Percentiles rank a stretch among this genome's conserved stretches.
Conservation (phyloP, 208 protist species). For the Trypanosoma avium region DNA sequence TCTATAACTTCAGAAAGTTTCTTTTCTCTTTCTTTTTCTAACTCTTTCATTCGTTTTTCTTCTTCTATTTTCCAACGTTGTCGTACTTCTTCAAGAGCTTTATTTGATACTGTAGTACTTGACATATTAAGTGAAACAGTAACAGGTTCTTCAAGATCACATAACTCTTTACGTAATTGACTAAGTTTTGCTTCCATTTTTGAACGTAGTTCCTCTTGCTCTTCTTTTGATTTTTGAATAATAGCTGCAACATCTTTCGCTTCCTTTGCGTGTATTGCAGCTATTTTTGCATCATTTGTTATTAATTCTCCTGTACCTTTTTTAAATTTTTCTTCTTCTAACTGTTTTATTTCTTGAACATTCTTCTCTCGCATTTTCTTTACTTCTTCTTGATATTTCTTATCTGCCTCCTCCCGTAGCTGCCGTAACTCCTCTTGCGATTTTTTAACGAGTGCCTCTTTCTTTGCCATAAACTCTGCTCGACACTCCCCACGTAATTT, state of each 20-base stretch:
- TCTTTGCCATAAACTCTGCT: constrained; percentile 16
- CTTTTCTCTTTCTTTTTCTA: constrained; percentile 21
- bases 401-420: constrained; percentile 23
- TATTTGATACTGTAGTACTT: neutral
- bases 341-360: neutral
- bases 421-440: constrained; percentile 11
- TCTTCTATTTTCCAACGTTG: constrained; percentile 19
- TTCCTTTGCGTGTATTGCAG: constrained; percentile 13
- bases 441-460: constrained; percentile 21
- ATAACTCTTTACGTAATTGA: constrained; percentile 28
- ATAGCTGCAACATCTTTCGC: constrained; percentile 19
- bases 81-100: constrained; percentile 9
- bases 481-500: constrained; percentile 4
- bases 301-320: neutral
- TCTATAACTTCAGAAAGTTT: constrained; percentile 6
- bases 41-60: neutral
- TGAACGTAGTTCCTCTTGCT: constrained; percentile 6
- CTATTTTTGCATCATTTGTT: neutral
- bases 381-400: constrained; percentile 17
- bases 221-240: constrained; percentile 5
- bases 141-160: constrained; percentile 19
- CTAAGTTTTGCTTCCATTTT: constrained; percentile 12
- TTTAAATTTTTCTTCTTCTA: neutral
- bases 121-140: neutral
- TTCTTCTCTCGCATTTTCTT: constrained; percentile 10